Conservation (phyloP, 306 rosid species). For the Acmispon strigosus region DNA sequence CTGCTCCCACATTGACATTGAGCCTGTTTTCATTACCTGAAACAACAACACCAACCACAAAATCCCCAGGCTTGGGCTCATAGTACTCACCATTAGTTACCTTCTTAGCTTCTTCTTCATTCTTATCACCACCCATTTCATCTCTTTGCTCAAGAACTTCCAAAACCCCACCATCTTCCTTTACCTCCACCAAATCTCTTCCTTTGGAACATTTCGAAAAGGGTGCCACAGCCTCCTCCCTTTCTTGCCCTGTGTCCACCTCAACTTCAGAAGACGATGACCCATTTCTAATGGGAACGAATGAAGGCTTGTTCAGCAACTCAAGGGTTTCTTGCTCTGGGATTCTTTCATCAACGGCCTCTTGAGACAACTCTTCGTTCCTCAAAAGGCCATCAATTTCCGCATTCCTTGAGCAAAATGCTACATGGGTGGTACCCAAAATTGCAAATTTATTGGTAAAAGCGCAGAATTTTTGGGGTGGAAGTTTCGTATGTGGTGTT, state of each 20-base stretch:
- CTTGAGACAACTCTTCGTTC: slow-evolving; percentile 31
- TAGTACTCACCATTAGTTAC: slow-evolving; percentile 64
- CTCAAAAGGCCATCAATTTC: slow-evolving; percentile 49
- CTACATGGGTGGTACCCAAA: slow-evolving; percentile 29
- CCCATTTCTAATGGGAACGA: slow-evolving; percentile 24
- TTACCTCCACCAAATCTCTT: too few relatives aligned
- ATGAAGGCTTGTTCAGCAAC: slow-evolving; percentile 68
- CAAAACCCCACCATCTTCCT: slow-evolving; percentile 25
- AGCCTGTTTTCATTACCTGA: slow-evolving; percentile 90
- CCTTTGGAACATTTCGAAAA: too few relatives aligned
- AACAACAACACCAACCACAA: slow-evolving; percentile 87
- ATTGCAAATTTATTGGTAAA: slow-evolving; percentile 25
- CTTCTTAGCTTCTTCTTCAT: slow-evolving; percentile 32
- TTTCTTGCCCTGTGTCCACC: slow-evolving; percentile 16
- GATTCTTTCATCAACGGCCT: slow-evolving; percentile 25
- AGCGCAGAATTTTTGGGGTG: slow-evolving; percentile 9
- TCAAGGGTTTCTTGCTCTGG: slow-evolving; percentile 38
- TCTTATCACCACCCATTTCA: slow-evolving; percentile 14
- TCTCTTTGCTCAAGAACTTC: slow-evolving; percentile 37
- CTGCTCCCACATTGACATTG: slow-evolving; percentile 84
- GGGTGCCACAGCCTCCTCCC: too few relatives aligned
- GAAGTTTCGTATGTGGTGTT: not conserved
- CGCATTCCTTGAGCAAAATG: slow-evolving; percentile 50
- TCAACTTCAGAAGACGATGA: slow-evolving; percentile 41
- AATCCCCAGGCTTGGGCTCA: slow-evolving; percentile 90